Evolutionary conservation across 345 rosid species (phyloP), one percentile per base, ranked within the genome.

Genomic region (Pistacia integerrima): DNA sequence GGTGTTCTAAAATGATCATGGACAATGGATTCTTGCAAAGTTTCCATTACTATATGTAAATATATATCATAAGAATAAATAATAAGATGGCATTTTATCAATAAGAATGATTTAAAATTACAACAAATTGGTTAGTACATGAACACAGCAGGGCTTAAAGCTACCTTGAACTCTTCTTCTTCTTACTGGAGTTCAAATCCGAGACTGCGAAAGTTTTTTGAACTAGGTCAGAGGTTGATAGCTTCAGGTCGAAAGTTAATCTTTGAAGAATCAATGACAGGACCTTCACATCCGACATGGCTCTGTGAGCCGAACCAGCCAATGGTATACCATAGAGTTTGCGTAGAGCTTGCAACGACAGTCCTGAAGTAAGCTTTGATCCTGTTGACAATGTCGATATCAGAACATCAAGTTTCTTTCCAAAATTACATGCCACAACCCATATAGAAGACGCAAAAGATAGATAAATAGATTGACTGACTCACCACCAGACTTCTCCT

Each of bases 221-320:
- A 22, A 91, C 80, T 12, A 89, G 85, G 78, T 78, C 91, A 22
- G 90, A 68, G 17, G 86, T 55, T 9, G 93, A 72, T 61, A 90
- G 66, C 80, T 93, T 89, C 77, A 89, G 78, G 76, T 87, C 91
- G 17, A 79, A 83, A 17, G 96, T 86, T 78, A 95, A 76, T 78
- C 81, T 91, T 81, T 91, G 96, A 55, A 95, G 80, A 80, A 95
- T 67, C 78, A 81, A 36, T 33, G 97, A 83, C 78, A 93, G 78
- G n/a, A 80, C 49, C 8, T 76, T 83, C 61, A 89, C 99, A 73
- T 95, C 98, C 5, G 96, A 78, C 93, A 93, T 87, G 57, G 99
- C 98, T 83, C 98, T 86, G 60, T 94, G 99, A 65, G 98, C 93
- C 16, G 89, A 61, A 81, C 94, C 97, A 1, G 72, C 77, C 62